A percentile compares a stretch with the other conserved stretches of the same genome.
Evolutionary conservation across 208 protist species (phyloP).

Genomic region (Wallacemonas rigidus): DNA sequence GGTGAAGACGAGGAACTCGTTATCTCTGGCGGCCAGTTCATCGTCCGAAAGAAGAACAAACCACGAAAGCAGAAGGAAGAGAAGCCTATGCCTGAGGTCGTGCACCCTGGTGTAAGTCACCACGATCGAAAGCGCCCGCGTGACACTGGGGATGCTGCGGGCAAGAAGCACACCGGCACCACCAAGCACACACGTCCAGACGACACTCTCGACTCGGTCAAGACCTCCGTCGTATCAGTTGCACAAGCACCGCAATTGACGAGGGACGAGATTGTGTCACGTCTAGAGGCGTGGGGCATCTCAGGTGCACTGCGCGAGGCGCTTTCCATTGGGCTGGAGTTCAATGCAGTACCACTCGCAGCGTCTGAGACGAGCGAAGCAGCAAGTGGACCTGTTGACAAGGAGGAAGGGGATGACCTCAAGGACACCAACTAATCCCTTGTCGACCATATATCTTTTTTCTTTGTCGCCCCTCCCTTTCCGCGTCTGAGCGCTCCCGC

Average conservation of each 20-base stretch:
- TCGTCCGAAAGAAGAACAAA: constrained; percentile 23
- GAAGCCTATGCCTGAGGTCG: constrained; percentile 10
- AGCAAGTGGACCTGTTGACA: not conserved
- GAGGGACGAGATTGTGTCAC: constrained; percentile 34
- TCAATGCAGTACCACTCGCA: not conserved
- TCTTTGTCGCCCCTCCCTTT: too few species aligned
- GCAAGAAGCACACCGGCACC: not conserved
- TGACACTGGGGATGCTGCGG: not conserved
- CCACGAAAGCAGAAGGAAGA: constrained; percentile 17
- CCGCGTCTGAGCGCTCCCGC: too few species aligned
- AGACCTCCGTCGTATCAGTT: constrained; percentile 14
- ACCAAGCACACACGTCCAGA: constrained; percentile 7
- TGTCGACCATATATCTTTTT: too few species aligned
- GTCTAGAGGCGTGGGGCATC: constrained; percentile 34
- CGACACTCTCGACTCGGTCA: not conserved
- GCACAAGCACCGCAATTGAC: constrained; percentile 30
- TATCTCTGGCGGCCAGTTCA: constrained; percentile 31
- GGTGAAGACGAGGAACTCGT: constrained; percentile 42
- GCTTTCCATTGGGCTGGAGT: constrained; percentile 47
- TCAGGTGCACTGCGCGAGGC: constrained; percentile 32
- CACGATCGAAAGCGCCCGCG: constrained; percentile 11
- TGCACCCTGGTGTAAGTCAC: not conserved
- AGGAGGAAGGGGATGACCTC: too few species aligned
- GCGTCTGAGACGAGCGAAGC: not conserved
- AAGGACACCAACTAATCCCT: too few species aligned